Base-by-base conservation (phyloP, 179 eudicot genomes). In the Actinidia arguta region DNA sequence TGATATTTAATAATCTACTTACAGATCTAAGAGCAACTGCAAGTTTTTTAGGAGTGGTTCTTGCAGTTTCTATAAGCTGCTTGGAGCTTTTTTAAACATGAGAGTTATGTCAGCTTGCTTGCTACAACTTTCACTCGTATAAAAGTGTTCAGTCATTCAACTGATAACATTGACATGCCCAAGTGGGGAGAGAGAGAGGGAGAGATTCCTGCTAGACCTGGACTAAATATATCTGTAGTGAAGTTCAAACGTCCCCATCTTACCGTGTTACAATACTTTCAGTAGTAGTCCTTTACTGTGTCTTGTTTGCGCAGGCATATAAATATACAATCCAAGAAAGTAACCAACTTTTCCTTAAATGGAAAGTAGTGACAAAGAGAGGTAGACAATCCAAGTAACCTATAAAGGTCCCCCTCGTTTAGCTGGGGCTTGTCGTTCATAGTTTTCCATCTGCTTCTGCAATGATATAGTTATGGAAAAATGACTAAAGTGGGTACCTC, bases 371-470 rank as follows among this genome's bases (percentile, higher is more conserved):
- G 17, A 55, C 5, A 75, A 24, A 17, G 54, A 51, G 10, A 75
- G 4, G 3, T 6, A 55, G 64, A 75, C 63, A 55, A 31, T 31
- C 44, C 36, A 18, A 74, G 78, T 52, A 73, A 27, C 59, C 58
- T 73, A n/a, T 24, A 50, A 51, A 74, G 62, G 62, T 51, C 17
- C 56, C 56, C 78, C 36, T 36, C 68, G 22, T 6, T 10, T 6
- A 24, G 4, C 13, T 8, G 8, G 6, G 68, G 16, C 3, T 25
- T 63, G 68, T 64, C 6, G 44, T 64, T 61, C 64, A n/a, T 64
- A 9, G 70, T 25, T 75, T 55, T 75, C 63, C 8, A 75, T 75
- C 31, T 75, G 64, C 25, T 9, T 18, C n/a, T 75, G 25, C 63
- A 74, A 25, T 17, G 47, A 25, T 64, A 31, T 64, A 31, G 70